Base-by-base conservation (phyloP, 768 basidiomycete genomes). In the Amanita inopinata region DNA sequence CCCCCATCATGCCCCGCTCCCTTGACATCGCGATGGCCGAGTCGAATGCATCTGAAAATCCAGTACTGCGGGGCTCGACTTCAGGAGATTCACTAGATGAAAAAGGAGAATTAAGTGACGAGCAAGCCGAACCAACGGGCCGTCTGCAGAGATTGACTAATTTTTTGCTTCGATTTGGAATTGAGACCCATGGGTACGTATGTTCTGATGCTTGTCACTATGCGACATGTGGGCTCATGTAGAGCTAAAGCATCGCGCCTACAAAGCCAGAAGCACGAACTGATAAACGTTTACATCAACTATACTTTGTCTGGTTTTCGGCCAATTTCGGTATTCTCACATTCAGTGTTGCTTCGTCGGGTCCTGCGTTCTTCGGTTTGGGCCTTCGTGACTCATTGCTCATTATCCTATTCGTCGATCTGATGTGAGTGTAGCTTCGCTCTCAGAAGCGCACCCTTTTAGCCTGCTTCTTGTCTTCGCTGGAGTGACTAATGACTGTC, bases 271-370 rank as follows among this genome's bases (percentile, higher is more conserved):
- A 70, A 19, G 61, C 73, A 32, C 70, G 80, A 34, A 66, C 53
- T 5, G 80, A 83, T 51, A 70, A 62, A n/a, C 70, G 73, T 34
- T 69, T 74, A 38, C 73, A 73, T 51, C 78, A 83, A 46, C 58
- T 81, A 50, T 83, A 83, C 62, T 78, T 79, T 52, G 65, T 83
- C 3, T 83, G 81, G 82, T 78, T 83, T 51, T 76, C 81, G 5
- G 69, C 74, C 41, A 82, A 80, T 53, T 70, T 80, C 57, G 81
- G 82, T 50, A 71, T 83, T 18, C 61, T 80, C 12, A 69, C 67
- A 60, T 80, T 80, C 47, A 73, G 76, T n/a, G 64, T 74, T 0
- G 80, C 80, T 3, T 69, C 75, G 0, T 65, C 79, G 10, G 80
- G 78, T 0, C 80, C 80, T 4, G 54, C 71, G 6, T 68, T 71